Percentiles rank a stretch among this genome's conserved stretches.
Evolutionary conservation across 202 grass and related monocot species (phyloP).

Genomic region (Brachypodium distachyon): DNA sequence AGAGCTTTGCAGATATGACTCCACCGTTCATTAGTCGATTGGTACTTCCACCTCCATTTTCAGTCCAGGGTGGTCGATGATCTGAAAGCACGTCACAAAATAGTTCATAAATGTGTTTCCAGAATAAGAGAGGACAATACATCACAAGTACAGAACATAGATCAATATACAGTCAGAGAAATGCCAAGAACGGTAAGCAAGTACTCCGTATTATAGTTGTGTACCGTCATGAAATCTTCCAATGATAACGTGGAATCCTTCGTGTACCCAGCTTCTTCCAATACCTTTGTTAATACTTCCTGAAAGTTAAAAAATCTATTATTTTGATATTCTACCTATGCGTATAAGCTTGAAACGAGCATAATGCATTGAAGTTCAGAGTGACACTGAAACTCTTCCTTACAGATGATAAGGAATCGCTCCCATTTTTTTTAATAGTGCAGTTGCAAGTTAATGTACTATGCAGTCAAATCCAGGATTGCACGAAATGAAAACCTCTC

Average conservation of each 20-base stretch:
- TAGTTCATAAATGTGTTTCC: neutral
- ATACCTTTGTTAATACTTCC: slow-evolving; percentile 65
- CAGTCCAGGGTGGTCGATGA: slow-evolving; percentile 49
- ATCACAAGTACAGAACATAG: neutral
- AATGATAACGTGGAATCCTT: slow-evolving; percentile 50
- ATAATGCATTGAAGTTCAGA: neutral
- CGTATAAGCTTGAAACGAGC: neutral
- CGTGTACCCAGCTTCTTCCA: slow-evolving; percentile 79
- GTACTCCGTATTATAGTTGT: neutral
- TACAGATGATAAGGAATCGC: neutral
- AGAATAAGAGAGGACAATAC: neutral
- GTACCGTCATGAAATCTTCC: slow-evolving; percentile 72
- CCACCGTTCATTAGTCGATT: slow-evolving; percentile 28
- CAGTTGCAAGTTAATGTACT: neutral
- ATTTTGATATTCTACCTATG: neutral
- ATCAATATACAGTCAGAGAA: neutral
- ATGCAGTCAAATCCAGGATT: neutral
- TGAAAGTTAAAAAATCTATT: slow-evolving; percentile 22
- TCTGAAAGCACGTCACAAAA: slow-evolving; percentile 17
- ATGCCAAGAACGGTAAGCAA: neutral
- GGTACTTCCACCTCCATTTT: slow-evolving; percentile 88
- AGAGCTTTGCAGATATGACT: neutral
- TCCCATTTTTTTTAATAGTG: neutral
- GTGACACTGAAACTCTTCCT: neutral
- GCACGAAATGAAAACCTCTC: slow-evolving; percentile 43